Conservation (phyloP, 2,329 filamentous ascomycete genomes). For the Penicillium sp. region DNA sequence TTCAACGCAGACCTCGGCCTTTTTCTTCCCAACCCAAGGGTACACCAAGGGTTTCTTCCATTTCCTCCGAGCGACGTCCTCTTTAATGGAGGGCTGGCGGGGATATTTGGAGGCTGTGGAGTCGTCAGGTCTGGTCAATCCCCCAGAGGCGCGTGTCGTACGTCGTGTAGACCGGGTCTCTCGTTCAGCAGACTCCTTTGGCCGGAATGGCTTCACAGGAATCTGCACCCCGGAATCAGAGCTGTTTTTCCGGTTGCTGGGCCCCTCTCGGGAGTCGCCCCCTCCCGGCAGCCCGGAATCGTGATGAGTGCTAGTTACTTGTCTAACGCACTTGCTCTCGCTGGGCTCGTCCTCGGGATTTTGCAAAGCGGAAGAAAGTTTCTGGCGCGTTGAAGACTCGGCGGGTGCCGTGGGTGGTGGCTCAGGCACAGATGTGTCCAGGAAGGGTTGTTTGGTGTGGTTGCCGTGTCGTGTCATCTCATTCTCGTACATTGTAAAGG, state of each 20-base stretch:
- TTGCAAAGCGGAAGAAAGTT: slow-evolving; percentile 30
- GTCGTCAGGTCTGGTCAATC: background rate
- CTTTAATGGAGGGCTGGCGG: slow-evolving; percentile 12
- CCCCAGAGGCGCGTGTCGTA: slow-evolving; percentile 1
- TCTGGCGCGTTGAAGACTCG: slow-evolving; percentile 23
- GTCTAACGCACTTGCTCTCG: background rate
- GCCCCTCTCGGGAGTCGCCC: background rate
- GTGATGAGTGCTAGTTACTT: background rate
- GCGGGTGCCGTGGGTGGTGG: slow-evolving; percentile 5
- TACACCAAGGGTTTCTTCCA: slow-evolving; percentile 43
- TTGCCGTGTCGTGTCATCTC: slow-evolving; percentile 6
- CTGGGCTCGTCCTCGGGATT: slow-evolving; percentile 15
- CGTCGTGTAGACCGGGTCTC: slow-evolving; percentile 31
- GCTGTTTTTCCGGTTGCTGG: slow-evolving; percentile 5
- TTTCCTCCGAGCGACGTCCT: slow-evolving; percentile 21
- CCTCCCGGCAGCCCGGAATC: slow-evolving; percentile 3
- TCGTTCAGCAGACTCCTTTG: slow-evolving; percentile 11
- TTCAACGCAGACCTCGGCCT: slow-evolving; percentile 42
- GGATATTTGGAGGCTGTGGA: background rate
- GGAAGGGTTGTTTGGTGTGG: slow-evolving; percentile 14
- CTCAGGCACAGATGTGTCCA: slow-evolving; percentile 8
- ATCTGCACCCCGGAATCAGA: slow-evolving; percentile 21
- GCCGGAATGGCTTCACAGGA: slow-evolving; percentile 28
- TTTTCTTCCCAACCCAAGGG: slow-evolving; percentile 45
- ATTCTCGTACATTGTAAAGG: slow-evolving; percentile 23